phyloP scores from a whole-genome alignment of 1,139 yeast genomes.

The Blastobotrys persicus region DNA sequence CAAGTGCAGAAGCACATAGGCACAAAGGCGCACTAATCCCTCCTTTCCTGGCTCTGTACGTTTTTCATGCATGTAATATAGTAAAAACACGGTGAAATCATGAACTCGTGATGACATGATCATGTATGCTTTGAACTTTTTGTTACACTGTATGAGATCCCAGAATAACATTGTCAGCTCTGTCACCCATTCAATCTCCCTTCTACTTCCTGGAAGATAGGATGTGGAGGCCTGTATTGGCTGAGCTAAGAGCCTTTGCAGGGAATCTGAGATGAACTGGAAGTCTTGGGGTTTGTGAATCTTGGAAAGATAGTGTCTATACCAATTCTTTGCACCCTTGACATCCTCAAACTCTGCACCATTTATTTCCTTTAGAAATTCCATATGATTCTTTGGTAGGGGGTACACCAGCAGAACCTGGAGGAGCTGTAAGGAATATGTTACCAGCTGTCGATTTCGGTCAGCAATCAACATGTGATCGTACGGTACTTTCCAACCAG shows the following conservation, averaged over 20 bases:
- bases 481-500: conserved; percentile 44
- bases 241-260: conserved; percentile 32
- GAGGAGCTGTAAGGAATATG: conserved; percentile 61
- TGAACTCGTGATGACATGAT: conserved; percentile 47
- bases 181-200: conserved; percentile 34
- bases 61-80: conserved; percentile 57
- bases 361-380: background rate
- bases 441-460: conserved; percentile 52
- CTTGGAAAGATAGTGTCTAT: conserved; percentile 36
- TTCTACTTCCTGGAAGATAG: conserved; percentile 36
- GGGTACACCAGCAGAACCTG: conserved; percentile 64
- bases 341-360: conserved; percentile 3
- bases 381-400: conserved; percentile 43
- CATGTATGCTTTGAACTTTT: conserved; percentile 44
- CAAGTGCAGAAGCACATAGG: conserved; percentile 59
- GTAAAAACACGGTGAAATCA: conserved; percentile 53
- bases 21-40: conserved; percentile 55
- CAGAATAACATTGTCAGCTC: conserved; percentile 65
- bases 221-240: conserved; percentile 36
- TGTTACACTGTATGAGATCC: conserved; percentile 76
- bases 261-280: conserved; percentile 45
- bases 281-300: conserved; percentile 43
- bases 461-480: conserved; percentile 42
- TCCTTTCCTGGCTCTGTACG: conserved; percentile 43
- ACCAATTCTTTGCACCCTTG: conserved; percentile 29